phyloP scores from a whole-genome alignment of 1,284 basidiomycete genomes.

The Cryptococcus floricola region DNA sequence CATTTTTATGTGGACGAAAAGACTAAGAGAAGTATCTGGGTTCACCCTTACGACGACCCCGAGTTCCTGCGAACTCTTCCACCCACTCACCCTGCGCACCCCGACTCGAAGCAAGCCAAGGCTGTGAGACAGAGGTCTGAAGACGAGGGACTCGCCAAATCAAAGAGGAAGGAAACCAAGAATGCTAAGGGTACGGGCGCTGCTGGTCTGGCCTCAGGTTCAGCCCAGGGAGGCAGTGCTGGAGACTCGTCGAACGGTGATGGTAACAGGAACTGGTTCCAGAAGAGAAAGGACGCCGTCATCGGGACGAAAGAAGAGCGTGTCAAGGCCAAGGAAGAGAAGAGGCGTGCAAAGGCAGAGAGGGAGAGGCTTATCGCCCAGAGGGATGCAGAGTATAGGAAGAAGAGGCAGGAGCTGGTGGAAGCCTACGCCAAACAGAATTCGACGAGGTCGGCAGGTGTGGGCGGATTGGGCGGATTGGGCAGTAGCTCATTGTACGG shows the following conservation, averaged over 20 bases:
- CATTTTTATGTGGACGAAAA: constrained; percentile 41
- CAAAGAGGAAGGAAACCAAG: constrained; percentile 9
- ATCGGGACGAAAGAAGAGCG: constrained; percentile 46
- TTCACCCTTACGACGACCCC: constrained; percentile 45
- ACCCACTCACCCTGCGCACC: constrained; percentile 40
- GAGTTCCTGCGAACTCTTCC: constrained; percentile 38
- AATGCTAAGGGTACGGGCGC: not conserved
- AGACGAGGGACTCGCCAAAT: constrained; percentile 18
- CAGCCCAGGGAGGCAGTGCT: not conserved
- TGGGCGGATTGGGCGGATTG: not conserved
- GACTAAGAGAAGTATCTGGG: constrained; percentile 36
- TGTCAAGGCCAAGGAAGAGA: constrained; percentile 27
- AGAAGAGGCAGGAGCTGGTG: constrained; percentile 33
- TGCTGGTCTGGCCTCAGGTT: not conserved
- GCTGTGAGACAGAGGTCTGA: constrained; percentile 22
- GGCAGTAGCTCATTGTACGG: not conserved
- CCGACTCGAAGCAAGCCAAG: constrained; percentile 31
- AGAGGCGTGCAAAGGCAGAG: constrained; percentile 20
- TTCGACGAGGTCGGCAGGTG: constrained; percentile 18
- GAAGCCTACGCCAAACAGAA: constrained; percentile 32
- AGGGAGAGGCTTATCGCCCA: constrained; percentile 19
- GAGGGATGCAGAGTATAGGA: constrained; percentile 23
- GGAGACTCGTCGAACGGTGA: constrained; percentile 1
- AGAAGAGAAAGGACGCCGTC: constrained; percentile 40
- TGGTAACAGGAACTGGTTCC: constrained; percentile 34